A percentile compares a stretch with the other conserved stretches of the same genome.
Conservation (phyloP, 768 basidiomycete species). For the Fibroporia radiculosa region DNA sequence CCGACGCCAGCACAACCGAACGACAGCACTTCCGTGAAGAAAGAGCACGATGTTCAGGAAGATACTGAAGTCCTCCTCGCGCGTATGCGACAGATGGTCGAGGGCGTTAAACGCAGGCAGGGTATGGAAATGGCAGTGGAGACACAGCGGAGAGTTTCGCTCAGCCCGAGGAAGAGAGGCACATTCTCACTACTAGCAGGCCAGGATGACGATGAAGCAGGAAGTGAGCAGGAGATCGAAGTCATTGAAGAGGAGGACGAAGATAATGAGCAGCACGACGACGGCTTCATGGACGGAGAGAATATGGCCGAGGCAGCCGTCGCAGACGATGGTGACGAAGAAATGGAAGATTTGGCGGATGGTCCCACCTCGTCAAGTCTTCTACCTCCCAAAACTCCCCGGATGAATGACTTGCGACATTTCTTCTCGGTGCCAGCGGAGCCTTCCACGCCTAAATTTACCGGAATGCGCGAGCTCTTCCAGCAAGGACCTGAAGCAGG, state of each 20-base stretch:
- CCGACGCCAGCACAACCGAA: too few species aligned
- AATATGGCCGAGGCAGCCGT: conserved; percentile 7
- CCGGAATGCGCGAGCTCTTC: conserved; percentile 28
- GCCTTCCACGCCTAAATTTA: conserved; percentile 18
- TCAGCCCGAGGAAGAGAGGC: conserved; percentile 16
- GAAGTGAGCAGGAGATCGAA: conserved; percentile 11
- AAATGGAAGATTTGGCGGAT: conserved; percentile 20
- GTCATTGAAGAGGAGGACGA: conserved; percentile 15
- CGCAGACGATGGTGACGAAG: conserved; percentile 7
- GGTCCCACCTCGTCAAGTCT: conserved; percentile 25
- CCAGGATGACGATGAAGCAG: too few species aligned
- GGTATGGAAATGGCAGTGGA: conserved; percentile 19
- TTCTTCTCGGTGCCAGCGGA: conserved; percentile 18
- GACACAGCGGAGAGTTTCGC: conserved; percentile 6
- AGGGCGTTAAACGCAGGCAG: conserved; percentile 28
- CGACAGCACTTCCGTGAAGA: conserved; percentile 4
- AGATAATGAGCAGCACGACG: conserved; percentile 36
- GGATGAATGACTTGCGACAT: conserved; percentile 24
- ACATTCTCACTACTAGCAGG: conserved; percentile 16
- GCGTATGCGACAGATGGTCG: conserved; percentile 29
- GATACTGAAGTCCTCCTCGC: conserved; percentile 29
- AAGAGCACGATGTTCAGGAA: conserved; percentile 18
- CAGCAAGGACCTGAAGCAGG: conserved; percentile 9
- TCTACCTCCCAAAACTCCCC: conserved; percentile 22
- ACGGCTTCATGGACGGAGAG: conserved; percentile 25